Conservation (phyloP, 495 filamentous ascomycete species). For the Neurospora discreta region DNA sequence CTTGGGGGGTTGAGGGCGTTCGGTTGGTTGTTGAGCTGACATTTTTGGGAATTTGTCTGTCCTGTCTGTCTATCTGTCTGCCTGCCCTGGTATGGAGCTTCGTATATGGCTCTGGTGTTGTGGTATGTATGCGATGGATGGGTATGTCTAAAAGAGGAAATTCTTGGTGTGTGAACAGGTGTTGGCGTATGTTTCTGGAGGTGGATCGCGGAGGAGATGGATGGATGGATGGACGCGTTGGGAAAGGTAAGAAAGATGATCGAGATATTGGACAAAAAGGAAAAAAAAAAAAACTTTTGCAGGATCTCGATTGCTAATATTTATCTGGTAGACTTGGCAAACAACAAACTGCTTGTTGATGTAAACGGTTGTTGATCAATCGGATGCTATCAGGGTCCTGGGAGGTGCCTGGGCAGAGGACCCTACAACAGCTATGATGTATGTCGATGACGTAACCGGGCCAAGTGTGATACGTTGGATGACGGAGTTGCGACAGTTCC, state of each 20-base stretch:
- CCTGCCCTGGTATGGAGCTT: neutral
- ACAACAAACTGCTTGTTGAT: neutral
- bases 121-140: neutral
- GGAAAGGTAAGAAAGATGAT: neutral
- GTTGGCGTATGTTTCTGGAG: neutral
- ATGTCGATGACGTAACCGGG: neutral
- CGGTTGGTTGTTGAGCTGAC: slow-evolving; percentile 23
- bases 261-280: too few relatives aligned
- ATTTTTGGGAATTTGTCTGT: neutral
- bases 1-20: slow-evolving; percentile 40
- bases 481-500: neutral
- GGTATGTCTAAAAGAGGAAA: neutral
- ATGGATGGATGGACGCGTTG: neutral
- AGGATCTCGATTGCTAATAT: neutral
- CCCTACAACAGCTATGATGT: neutral
- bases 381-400: too few relatives aligned
- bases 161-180: neutral
- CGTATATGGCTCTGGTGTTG: neutral
- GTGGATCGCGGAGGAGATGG: neutral
- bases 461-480: neutral
- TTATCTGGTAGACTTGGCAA: neutral
- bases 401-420: neutral
- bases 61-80: too few relatives aligned
- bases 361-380: neutral
- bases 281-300: neutral